A percentile compares a stretch with the other conserved stretches of the same genome.
Conservation (phyloP, 208 protist genomes). For the Crithidia brevicula region DNA sequence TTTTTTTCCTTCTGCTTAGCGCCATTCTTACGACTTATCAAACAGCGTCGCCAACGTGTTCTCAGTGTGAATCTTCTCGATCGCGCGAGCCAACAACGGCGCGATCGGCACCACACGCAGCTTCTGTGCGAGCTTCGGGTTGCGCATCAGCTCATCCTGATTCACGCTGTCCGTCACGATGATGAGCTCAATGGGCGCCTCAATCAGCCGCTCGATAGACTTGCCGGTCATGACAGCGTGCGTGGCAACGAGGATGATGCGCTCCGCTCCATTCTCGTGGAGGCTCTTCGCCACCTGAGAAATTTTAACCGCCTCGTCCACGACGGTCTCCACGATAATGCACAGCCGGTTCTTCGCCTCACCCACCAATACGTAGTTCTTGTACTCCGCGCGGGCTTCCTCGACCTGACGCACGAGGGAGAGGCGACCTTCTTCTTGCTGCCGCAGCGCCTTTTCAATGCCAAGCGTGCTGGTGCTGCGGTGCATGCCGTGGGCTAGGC, state of each 20-base stretch:
- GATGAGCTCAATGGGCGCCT: constrained; percentile 79
- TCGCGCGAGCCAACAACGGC: constrained; percentile 77
- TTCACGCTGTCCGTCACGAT: constrained; percentile 86
- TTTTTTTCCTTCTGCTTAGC: no score
- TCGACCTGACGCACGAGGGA: constrained; percentile 35
- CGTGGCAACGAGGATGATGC: constrained; percentile 76
- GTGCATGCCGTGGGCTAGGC: constrained; percentile 4
- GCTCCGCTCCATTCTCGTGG: constrained; percentile 58
- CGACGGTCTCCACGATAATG: constrained; percentile 77
- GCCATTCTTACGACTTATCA: constrained; percentile 69
- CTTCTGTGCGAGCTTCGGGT: constrained; percentile 72
- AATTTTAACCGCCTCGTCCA: constrained; percentile 85
- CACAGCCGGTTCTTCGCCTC: constrained; percentile 74
- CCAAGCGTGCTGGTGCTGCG: constrained; percentile 52
- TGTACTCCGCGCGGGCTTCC: constrained; percentile 29
- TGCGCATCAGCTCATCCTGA: constrained; percentile 75
- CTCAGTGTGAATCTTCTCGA: constrained; percentile 90
- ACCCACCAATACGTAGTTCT: constrained; percentile 73
- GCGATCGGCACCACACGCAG: constrained; percentile 85
- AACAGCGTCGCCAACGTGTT: constrained; percentile 77
- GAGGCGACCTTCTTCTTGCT: constrained; percentile 57
- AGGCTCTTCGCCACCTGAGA: constrained; percentile 59
- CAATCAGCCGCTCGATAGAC: constrained; percentile 59
- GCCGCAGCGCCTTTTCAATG: constrained; percentile 63
- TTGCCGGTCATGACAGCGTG: constrained; percentile 79